Evolutionary conservation across 164 flowering plant genomes (phyloP), one percentile per base, ranked within the genome.

Genomic region (Buxus sempervirens): DNA sequence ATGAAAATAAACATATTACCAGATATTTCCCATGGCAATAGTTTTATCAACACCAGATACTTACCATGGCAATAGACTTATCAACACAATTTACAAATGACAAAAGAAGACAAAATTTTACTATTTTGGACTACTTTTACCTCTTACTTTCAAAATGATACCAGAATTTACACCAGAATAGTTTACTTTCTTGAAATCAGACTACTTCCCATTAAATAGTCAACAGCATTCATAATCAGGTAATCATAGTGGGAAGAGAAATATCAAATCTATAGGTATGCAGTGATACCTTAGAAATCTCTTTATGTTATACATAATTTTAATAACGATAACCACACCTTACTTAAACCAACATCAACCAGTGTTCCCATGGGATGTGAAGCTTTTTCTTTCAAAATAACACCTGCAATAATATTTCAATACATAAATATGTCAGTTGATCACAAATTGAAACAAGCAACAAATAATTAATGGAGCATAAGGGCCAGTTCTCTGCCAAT

Each of bases 311-410:
- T 60, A 16, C 24, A 65, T 25, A 63, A 4, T 12, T 48, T 48
- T 24, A 25, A 55, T 19, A 61, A 66, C 60, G 41, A 60, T 20
- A 68, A 62, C 21, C 64, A 57, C 73, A 95, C 99, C 97, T 88
- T 90, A 67, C 57, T 84, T 49, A 95, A 78, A 68, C 99, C 99
- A 67, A 92, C 97, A 82, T 95, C 99, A 71, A 92, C 99, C 53
- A 84, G 72, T 49, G 97, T 89, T 60, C 88, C 91, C 10, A 15
- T 41, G 20, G 85, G 76, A 68, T 78, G 81, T 60, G 88, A 68
- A 73, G 82, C 76, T 75, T 68, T 82, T 67, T 76, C 90, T 72
- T 82, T 84, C 45, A 86, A 73, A 0, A 96, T 86, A 67, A 95
- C 76, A 77, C 99, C 99, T 95, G 75, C 9, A 60, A 32, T 22